phyloP scores from a whole-genome alignment of 2,329 filamentous ascomycete genomes.

The Cladophialophora exuberans region DNA sequence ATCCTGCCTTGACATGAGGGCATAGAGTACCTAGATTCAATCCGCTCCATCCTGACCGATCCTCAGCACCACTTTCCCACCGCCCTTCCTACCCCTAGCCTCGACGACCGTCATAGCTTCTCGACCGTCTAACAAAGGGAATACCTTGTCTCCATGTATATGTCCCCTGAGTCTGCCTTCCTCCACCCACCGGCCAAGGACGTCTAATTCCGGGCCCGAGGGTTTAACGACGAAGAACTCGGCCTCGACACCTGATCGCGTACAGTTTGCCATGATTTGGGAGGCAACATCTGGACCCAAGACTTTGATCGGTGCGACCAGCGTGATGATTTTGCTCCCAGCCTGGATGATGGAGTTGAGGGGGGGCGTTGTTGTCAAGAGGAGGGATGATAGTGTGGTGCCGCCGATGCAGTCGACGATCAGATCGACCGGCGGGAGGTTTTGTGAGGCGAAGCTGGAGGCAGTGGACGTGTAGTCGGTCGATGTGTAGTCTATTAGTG shows the following conservation, averaged over 20 bases:
- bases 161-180: slow-evolving; percentile 39
- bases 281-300: background rate
- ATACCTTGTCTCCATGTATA: slow-evolving; percentile 36
- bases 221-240: slow-evolving; percentile 44
- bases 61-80: slow-evolving; percentile 21
- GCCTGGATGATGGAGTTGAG: slow-evolving; percentile 3
- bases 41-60: too few species aligned
- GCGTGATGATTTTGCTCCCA: slow-evolving; percentile 34
- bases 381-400: slow-evolving; percentile 38
- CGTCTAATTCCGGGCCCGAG: slow-evolving; percentile 39
- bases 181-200: slow-evolving; percentile 42
- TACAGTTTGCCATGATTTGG: background rate
- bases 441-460: slow-evolving; percentile 36
- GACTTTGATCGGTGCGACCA: slow-evolving; percentile 36
- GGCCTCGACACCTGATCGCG: slow-evolving; percentile 33
- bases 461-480: slow-evolving; percentile 34
- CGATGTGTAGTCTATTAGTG: slow-evolving; percentile 35
- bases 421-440: slow-evolving; percentile 44
- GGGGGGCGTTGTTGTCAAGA: slow-evolving; percentile 34
- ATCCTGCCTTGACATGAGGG: too few species aligned
- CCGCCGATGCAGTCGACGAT: slow-evolving; percentile 45
- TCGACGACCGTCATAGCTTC: slow-evolving; percentile 40
- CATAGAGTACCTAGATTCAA: too few species aligned
- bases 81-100: slow-evolving; percentile 11
- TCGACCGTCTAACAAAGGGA: slow-evolving; percentile 41